phyloP scores from a whole-genome alignment of 139 green algal species.

The Chlorella sp. region DNA sequence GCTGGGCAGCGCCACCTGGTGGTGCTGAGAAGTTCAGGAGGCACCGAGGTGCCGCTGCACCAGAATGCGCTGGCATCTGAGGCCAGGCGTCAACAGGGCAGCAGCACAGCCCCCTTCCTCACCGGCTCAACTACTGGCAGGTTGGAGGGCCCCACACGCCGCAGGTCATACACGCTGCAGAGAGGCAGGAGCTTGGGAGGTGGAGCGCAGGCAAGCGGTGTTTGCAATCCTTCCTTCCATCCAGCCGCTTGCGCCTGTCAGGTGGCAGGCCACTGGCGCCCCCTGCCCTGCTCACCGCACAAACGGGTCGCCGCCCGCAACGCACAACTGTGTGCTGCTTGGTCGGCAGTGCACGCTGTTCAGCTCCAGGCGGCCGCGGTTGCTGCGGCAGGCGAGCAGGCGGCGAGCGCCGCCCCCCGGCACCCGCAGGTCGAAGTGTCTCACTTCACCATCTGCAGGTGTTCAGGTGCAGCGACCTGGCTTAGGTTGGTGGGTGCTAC shows the following conservation, averaged over 20 bases:
- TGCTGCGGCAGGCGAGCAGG: constrained; percentile 35
- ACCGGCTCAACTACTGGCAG: constrained; percentile 6
- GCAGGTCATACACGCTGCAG: constrained; percentile 40
- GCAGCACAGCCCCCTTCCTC: not conserved
- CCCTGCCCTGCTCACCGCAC: constrained; percentile 21
- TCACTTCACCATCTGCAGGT: constrained; percentile 24
- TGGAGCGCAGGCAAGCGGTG: not conserved
- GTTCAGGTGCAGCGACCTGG: not conserved
- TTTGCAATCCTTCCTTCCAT: not conserved
- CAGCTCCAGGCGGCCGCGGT: constrained; percentile 26
- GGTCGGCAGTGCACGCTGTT: constrained; percentile 58
- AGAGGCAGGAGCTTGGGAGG: too few relatives aligned
- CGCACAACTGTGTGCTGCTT: constrained; percentile 46
- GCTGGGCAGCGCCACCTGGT: too few relatives aligned
- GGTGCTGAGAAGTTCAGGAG: too few relatives aligned
- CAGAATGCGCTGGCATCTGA: too few relatives aligned
- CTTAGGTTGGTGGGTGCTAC: not conserved
- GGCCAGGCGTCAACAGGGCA: too few relatives aligned
- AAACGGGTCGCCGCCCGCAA: constrained; percentile 55
- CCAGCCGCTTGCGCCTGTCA: too few relatives aligned
- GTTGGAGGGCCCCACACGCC: not conserved
- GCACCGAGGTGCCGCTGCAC: too few relatives aligned
- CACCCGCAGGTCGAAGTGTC: constrained; percentile 56
- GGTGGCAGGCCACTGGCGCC: too few relatives aligned
- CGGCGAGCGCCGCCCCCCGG: constrained; percentile 1